These are phyloP conservation scores for Epichloe coenophiala DNA, from an alignment of 2,329 filamentous ascomycete genomes.

Conservation along the genomic window DNA sequence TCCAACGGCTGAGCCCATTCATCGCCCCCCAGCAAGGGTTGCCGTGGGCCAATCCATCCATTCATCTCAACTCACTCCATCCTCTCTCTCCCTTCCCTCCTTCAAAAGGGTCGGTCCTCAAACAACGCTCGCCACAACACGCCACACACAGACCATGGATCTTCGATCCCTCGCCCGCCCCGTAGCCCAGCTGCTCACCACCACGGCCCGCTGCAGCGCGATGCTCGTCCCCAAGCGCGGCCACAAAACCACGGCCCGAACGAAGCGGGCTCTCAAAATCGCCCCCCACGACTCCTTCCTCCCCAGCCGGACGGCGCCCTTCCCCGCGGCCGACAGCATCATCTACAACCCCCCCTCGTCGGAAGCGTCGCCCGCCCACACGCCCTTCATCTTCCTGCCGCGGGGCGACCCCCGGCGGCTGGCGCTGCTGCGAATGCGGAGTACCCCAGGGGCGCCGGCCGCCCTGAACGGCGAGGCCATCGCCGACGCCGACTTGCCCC, in stretches of 20 bases:
- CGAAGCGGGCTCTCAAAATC: constrained; percentile 44
- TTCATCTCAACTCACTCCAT: too few relatives aligned
- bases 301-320: constrained; percentile 19
- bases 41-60: too few relatives aligned
- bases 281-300: constrained; percentile 48
- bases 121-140: neutral
- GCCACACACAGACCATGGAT: constrained; percentile 17
- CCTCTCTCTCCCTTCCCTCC: too few relatives aligned
- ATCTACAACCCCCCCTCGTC: constrained; percentile 45
- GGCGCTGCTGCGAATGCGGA: constrained; percentile 32
- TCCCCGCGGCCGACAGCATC: constrained; percentile 25
- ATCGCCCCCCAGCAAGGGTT: too few relatives aligned
- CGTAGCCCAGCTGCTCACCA: constrained; percentile 19
- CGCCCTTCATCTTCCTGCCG: constrained; percentile 54
- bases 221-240: constrained; percentile 21
- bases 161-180: constrained; percentile 23
- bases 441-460: constrained; percentile 14
- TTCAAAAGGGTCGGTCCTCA: too few relatives aligned
- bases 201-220: constrained; percentile 10
- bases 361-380: constrained; percentile 45
- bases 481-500: constrained; percentile 17
- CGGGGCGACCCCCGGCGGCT: constrained; percentile 39
- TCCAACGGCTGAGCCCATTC: too few relatives aligned
- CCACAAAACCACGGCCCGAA: constrained; percentile 39
- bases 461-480: constrained; percentile 5